Conservation (phyloP, 495 filamentous ascomycete genomes). For the Friedmanniomyces endolithicus region DNA sequence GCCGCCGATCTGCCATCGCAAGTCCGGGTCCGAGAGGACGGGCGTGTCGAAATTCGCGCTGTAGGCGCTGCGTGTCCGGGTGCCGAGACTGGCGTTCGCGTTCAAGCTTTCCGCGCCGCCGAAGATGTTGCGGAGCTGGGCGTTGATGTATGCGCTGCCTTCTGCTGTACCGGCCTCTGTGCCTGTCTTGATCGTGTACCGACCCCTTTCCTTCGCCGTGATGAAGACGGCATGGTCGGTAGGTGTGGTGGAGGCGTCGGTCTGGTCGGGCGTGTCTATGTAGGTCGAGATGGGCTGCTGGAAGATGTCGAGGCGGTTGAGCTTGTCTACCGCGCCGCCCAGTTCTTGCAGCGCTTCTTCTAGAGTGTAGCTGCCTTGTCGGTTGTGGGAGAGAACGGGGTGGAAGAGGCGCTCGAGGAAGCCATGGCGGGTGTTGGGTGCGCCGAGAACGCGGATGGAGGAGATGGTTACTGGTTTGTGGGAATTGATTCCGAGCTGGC, state of each 20-base stretch:
- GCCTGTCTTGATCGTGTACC: conserved; percentile 74
- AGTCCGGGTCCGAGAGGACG: conserved; percentile 65
- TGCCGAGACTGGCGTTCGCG: conserved; percentile 73
- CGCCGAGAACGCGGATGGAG: conserved; percentile 65
- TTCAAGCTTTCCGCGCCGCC: conserved; percentile 85
- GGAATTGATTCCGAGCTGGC: conserved; percentile 64
- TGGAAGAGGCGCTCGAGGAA: conserved; percentile 72
- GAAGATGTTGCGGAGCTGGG: conserved; percentile 78
- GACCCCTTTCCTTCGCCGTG: conserved; percentile 61
- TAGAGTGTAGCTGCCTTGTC: conserved; percentile 57
- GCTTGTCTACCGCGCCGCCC: conserved; percentile 52
- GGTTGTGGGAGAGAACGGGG: conserved; percentile 58
- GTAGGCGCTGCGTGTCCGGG: conserved; percentile 79
- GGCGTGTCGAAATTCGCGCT: conserved; percentile 72
- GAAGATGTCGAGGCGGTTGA: conserved; percentile 78
- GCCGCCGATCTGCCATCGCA: conserved; percentile 60
- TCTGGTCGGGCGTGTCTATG: conserved; percentile 53
- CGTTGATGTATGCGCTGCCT: conserved; percentile 77
- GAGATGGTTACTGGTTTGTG: conserved; percentile 71
- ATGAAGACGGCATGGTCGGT: conserved; percentile 71
- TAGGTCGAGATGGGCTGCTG: conserved; percentile 68
- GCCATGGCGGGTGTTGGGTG: conserved; percentile 58
- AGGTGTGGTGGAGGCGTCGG: conserved; percentile 45
- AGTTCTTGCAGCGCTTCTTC: conserved; percentile 62
- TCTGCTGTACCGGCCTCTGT: conserved; percentile 86